Conservation (phyloP, 805 yeast species). For the Wickerhamomyces ciferrii region DNA sequence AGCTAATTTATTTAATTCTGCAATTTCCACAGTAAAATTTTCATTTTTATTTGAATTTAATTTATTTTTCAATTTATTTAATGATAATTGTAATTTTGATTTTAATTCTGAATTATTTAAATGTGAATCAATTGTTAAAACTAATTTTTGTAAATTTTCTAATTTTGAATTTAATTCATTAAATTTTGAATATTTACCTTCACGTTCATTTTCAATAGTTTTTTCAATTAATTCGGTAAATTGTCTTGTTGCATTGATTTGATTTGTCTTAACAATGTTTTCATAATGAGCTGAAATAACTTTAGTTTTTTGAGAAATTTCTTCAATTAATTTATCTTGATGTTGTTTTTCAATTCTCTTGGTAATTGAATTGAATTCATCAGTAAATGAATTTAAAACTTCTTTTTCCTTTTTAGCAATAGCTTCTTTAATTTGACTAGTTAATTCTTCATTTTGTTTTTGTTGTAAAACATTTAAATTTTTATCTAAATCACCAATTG, state of each 20-base stretch:
- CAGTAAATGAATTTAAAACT: constrained; percentile 51
- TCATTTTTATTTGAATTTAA: constrained; percentile 33
- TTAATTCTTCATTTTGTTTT: constrained; percentile 7
- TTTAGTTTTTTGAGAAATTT: constrained; percentile 57
- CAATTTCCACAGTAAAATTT: constrained; percentile 22
- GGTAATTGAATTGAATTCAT: constrained; percentile 60
- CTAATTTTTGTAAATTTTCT: constrained; percentile 51
- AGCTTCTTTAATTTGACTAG: constrained; percentile 16
- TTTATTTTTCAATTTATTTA: constrained; percentile 36
- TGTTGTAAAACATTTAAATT: constrained; percentile 10
- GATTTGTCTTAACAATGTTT: constrained; percentile 63
- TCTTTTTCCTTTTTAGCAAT: constrained; percentile 41
- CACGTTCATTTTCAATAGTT: constrained; percentile 68
- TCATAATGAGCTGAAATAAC: constrained; percentile 66
- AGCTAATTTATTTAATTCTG: constrained; percentile 25
- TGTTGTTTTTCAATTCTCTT: constrained; percentile 54
- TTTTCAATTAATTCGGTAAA: constrained; percentile 53
- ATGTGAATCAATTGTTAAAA: constrained; percentile 30
- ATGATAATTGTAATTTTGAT: constrained; percentile 36
- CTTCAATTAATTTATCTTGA: constrained; percentile 50
- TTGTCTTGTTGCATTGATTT: constrained; percentile 63
- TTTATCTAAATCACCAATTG: constrained; percentile 16
- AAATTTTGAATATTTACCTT: constrained; percentile 70
- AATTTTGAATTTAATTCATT: constrained; percentile 52
- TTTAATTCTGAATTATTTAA: constrained; percentile 32